Base-by-base conservation (phyloP, 208 protist genomes). In the Crithidia acanthocephali region DNA sequence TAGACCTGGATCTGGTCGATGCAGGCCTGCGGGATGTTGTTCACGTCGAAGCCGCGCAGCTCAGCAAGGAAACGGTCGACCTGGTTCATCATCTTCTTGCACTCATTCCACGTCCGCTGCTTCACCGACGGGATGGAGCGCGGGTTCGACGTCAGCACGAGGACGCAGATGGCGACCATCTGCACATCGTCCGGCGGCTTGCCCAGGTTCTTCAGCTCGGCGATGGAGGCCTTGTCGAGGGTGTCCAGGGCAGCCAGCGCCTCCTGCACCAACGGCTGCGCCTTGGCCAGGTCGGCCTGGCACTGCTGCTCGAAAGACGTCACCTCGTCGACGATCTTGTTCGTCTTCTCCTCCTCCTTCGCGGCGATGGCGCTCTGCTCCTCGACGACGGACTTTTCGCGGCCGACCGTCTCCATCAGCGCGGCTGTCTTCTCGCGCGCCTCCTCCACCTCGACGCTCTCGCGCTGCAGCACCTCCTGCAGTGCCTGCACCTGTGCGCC, bases 21-120 rank as follows among this genome's bases (percentile, higher is more conserved):
- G 82, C 96, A 98, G 15, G 78, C 74, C 70, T 98, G 88, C n/a
- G 96, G 93, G 57, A 99, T 98, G 70, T 98, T 96, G 80, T 98
- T 95, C 47, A 93, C 91, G 84, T 99, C 97, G 74, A 98, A 99
- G 57, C 76, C 84, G 35, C 92, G 78, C 53, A 99, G 80, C 52
- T 97, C 86, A 18, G 93, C 79, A 23, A 99, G 82, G 81, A 99
- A 99, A 66, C 92, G 81, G 76, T 93, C 87, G 32, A 98, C 95
- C 64, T 98, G 90, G 78, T 90, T 95, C 97, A 99, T 99, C 87
- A 99, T 96, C 66, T 97, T 98, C 87, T 99, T 99, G 69, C 94
- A 97, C 33, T 95, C 88, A 42, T 95, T 95, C 98, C 98, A 99
- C 32, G 82, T 88, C 27, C 95, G 74, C 75, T 98, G 90, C 75